Base-by-base conservation (phyloP, 805 yeast species). In the Starmerella ratchasimensis region DNA sequence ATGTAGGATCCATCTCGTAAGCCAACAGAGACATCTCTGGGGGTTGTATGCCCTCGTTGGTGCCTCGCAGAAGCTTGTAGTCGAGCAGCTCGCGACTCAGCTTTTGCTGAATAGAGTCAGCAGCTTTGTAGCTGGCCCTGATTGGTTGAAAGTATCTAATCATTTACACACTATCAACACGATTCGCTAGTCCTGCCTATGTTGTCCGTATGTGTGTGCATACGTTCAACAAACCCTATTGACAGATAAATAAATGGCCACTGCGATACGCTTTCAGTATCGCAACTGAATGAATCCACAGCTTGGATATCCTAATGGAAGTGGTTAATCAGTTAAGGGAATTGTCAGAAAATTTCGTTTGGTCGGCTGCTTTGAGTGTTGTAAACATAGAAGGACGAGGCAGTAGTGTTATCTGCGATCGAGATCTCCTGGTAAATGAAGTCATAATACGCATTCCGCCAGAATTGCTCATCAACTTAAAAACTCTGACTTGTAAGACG, bases 1-100 rank as follows among this genome's bases (percentile, higher is more conserved):
- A 84, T 0, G 46, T 37, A 15, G 84, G 83, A 3, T 72, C 65
- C 60, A 90, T 80, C 53, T 90, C 86, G 60, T 83, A 84, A 1
- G 94, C 78, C 13, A 88, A 60, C 4, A 86, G 67, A 0, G 94
- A 88, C 24, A 62, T 59, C 2, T 82, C 79, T 7, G 34, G 31
- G 18, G 19, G 32, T 5, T 28, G 19, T 11, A 10, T 7, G n/a
- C 11, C n/a, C n/a, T n/a, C n/a, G n/a, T n/a, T n/a, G n/a, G n/a
- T n/a, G n/a, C n/a, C n/a, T n/a, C n/a, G n/a, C n/a, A n/a, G n/a
- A n/a, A n/a, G n/a, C 34, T 52, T 52, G 19, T 18, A 29, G 34
- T 53, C 56, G 5, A 55, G 38, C 18, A 48, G 31, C 9, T 21
- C 24, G 10, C 51, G 39, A 9, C 36, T 33, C 27, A 48, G 35